Percentiles rank a stretch among this genome's conserved stretches.
Evolutionary conservation across 2,329 filamentous ascomycete species (phyloP).

Genomic region (Fusarium hainanense): DNA sequence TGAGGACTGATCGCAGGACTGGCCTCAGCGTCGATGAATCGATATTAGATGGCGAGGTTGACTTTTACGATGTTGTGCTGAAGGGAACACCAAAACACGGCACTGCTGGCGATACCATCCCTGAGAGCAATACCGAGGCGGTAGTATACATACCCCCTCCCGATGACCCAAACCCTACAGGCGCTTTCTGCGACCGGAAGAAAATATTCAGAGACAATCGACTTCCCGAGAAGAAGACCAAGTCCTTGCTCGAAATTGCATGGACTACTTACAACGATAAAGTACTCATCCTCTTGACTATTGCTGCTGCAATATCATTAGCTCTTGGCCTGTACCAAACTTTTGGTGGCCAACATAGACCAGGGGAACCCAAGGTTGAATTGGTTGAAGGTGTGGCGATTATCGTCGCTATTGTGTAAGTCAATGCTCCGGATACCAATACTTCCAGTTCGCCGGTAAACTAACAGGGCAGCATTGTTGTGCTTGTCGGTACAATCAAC

Average conservation of each 20-base stretch:
- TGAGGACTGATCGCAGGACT: constrained; percentile 71
- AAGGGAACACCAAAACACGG: constrained; percentile 53
- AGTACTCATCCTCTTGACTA: constrained; percentile 75
- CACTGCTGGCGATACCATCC: constrained; percentile 48
- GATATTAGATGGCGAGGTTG: constrained; percentile 69
- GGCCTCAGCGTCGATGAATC: constrained; percentile 79
- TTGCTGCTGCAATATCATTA: constrained; percentile 75
- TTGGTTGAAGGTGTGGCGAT: constrained; percentile 78
- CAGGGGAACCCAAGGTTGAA: constrained; percentile 66
- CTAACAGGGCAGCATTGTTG: constrained; percentile 60
- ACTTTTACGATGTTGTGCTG: constrained; percentile 71
- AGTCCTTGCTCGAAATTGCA: constrained; percentile 68
- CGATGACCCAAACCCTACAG: constrained; percentile 36
- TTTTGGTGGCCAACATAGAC: constrained; percentile 60
- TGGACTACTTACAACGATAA: constrained; percentile 81
- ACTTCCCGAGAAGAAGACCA: constrained; percentile 72
- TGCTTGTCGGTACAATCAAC: constrained; percentile 70
- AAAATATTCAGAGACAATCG: constrained; percentile 68
- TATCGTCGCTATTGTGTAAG: constrained; percentile 67
- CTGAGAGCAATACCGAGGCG: constrained; percentile 43
- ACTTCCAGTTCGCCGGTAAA: not conserved
- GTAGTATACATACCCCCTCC: constrained; percentile 44
- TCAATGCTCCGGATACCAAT: constrained; percentile 43
- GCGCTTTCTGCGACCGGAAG: constrained; percentile 47
- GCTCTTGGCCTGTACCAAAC: constrained; percentile 78